Base-by-base conservation (phyloP, 2,329 filamentous ascomycete genomes). In the Xylariaceae sp. region DNA sequence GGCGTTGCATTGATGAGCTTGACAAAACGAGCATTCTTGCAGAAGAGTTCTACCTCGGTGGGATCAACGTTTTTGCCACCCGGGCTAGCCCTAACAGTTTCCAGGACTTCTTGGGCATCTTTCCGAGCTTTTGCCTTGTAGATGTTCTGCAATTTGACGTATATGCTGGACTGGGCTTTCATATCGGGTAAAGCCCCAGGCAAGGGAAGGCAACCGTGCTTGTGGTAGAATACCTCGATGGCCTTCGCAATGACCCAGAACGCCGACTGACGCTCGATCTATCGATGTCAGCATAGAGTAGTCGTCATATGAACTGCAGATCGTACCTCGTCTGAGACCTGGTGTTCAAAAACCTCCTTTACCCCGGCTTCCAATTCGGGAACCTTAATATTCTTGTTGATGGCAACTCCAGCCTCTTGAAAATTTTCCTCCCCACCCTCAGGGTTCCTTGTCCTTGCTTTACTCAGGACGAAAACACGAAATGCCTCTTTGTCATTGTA, bases 381-480 rank as follows among this genome's bases (percentile, higher is more conserved):
- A 18, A 80, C 77, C 43, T 88, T 87, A 29, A 99, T 79, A n/a
- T 89, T 90, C 73, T 96, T 96, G 67, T 98, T 80, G 1, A 98
- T 92, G 4, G 93, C 91, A 14, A 86, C 87, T 44, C 88, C 86
- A 3, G 95, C 96, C 74, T 99, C 95, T 58, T 97, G 91, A 69
- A 92, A 99, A 73, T 99, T 99, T 76, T 99, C 95, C 70, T 99
- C 95, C 54, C 89, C 90, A 44, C 92, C 93, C 71, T 96, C 92
- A 0, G 91, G 73, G 55, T 86, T 96, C 64, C 88, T 78, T 48
- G 79, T 89, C 65, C 92, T 85, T 65, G 89, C 84, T 2, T 83
- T 85, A 5, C 80, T 79, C 10, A 85, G 79, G 1, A 99, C 85
- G 12, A 88, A 74, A 23, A 87, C 83, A 53, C 90, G 83, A 71